phyloP scores from a whole-genome alignment of 805 yeast species.

The Cyberlindnera samutprakarnensis region DNA sequence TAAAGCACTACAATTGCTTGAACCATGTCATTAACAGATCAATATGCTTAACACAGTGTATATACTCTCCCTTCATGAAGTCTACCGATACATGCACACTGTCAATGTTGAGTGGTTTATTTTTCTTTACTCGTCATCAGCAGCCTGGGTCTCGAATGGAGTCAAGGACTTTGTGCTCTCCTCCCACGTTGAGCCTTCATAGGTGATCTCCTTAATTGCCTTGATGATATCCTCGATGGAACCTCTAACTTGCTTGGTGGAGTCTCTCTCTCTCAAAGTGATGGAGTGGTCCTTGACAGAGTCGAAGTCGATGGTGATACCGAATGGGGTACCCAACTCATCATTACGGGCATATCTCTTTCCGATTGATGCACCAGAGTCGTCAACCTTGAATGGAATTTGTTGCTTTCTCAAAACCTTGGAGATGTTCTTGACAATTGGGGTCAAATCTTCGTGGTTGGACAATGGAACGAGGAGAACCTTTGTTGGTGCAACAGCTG shows the following conservation, averaged over 20 bases:
- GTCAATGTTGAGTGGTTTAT: too few relatives aligned
- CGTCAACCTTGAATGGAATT: slow-evolving; percentile 93
- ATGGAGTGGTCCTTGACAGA: slow-evolving; percentile 81
- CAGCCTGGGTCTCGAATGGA: slow-evolving; percentile 64
- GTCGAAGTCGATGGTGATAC: slow-evolving; percentile 94
- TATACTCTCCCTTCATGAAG: background rate
- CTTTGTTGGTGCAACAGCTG: slow-evolving; percentile 95
- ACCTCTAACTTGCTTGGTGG: slow-evolving; percentile 96
- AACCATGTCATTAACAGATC: too few relatives aligned
- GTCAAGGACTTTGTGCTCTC: slow-evolving; percentile 72
- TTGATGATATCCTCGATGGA: slow-evolving; percentile 60
- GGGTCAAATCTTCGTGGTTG: slow-evolving; percentile 69
- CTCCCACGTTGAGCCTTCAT: slow-evolving; percentile 71
- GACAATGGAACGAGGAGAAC: slow-evolving; percentile 93
- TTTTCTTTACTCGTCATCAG: slow-evolving; percentile 30
- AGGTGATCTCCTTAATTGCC: slow-evolving; percentile 71
- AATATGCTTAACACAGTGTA: too few relatives aligned
- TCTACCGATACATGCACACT: background rate
- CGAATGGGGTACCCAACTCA: slow-evolving; percentile 98
- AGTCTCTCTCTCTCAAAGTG: slow-evolving; percentile 95
- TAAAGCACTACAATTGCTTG: too few relatives aligned
- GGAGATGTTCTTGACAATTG: slow-evolving; percentile 65
- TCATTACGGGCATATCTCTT: slow-evolving; percentile 97
- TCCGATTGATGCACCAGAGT: slow-evolving; percentile 95
- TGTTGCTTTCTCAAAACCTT: slow-evolving; percentile 67